Conservation (phyloP, 176 grass and related monocot species). For the Alloteropsis semialata region DNA sequence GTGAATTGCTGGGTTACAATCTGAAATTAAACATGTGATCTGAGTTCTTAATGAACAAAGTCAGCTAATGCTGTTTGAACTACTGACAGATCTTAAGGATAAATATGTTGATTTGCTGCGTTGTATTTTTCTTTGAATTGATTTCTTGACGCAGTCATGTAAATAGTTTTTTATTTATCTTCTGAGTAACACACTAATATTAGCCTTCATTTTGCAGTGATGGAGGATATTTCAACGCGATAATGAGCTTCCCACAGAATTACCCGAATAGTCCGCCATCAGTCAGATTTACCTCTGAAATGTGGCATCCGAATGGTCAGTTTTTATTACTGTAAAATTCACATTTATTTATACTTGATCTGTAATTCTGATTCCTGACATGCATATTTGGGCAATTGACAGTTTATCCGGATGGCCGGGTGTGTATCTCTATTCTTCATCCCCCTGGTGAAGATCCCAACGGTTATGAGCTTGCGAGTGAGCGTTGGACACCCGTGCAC, state of each 20-base stretch:
- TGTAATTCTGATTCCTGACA: neutral
- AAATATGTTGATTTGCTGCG: neutral
- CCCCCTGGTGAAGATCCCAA: slow-evolving; percentile 95
- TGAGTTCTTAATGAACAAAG: neutral
- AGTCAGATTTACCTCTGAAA: slow-evolving; percentile 96
- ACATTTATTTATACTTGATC: slow-evolving; percentile 18
- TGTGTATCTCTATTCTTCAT: slow-evolving; percentile 99
- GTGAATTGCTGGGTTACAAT: neutral
- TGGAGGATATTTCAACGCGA: slow-evolving; percentile 90
- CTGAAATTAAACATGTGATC: neutral
- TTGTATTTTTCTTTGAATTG: neutral
- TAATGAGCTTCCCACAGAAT: slow-evolving; percentile 90
- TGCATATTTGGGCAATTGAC: slow-evolving; percentile 26
- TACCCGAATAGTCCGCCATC: slow-evolving; percentile 96
- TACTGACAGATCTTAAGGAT: neutral
- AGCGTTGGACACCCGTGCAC: slow-evolving; percentile 97
- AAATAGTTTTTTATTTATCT: neutral
- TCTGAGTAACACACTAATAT: slow-evolving; percentile 13
- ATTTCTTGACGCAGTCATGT: neutral
- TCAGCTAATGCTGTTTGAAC: neutral
- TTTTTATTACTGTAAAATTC: neutral
- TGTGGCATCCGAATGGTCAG: slow-evolving; percentile 99
- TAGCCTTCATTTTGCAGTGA: slow-evolving; percentile 56
- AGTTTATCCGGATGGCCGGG: slow-evolving; percentile 90
- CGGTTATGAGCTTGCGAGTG: slow-evolving; percentile 89